phyloP scores from a whole-genome alignment of 164 flowering plant species.

The Vitis cinerea region DNA sequence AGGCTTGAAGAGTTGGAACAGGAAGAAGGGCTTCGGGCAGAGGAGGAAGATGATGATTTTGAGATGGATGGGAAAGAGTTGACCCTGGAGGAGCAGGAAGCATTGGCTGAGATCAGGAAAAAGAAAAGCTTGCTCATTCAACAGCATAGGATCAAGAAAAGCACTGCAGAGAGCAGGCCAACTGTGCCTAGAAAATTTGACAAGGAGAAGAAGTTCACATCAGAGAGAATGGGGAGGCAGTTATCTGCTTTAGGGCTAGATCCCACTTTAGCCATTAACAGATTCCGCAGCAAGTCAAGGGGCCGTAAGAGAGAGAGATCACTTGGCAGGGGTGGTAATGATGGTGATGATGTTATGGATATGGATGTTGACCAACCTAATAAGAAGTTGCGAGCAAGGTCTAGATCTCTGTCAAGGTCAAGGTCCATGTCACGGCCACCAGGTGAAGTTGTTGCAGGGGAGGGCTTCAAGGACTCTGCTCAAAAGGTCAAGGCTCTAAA shows the following conservation, averaged over 20 bases:
- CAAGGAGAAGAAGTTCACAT: conserved; percentile 62
- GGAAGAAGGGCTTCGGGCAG: conserved; percentile 61
- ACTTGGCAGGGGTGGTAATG: conserved; percentile 27
- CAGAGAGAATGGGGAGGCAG: conserved; percentile 91
- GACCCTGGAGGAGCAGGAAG: conserved; percentile 60
- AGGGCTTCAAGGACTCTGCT: conserved; percentile 69
- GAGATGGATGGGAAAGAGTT: conserved; percentile 67
- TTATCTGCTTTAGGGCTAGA: conserved; percentile 66
- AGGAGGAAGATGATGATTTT: conserved; percentile 58
- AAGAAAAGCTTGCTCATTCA: conserved; percentile 80
- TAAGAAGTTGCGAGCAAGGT: conserved; percentile 57
- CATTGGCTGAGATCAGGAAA: conserved; percentile 67
- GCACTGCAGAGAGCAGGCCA: conserved; percentile 78
- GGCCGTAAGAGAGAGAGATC: conserved; percentile 88
- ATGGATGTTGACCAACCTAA: conserved; percentile 49
- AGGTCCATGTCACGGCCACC: conserved; percentile 66
- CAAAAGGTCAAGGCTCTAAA: conserved; percentile 62
- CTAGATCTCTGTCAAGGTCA: conserved; percentile 40
- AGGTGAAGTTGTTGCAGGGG: conserved; percentile 71
- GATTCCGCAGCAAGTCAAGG: conserved; percentile 68
- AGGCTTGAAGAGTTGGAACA: conserved; percentile 82
- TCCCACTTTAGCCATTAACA: conserved; percentile 60
- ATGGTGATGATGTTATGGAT: conserved; percentile 46
- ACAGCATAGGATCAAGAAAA: conserved; percentile 83
- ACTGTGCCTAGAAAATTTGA: conserved; percentile 81